Evolutionary conservation across 352 stramenopile species (phyloP), one percentile per base, ranked within the genome.

Genomic region (Phytophthora capsici): DNA sequence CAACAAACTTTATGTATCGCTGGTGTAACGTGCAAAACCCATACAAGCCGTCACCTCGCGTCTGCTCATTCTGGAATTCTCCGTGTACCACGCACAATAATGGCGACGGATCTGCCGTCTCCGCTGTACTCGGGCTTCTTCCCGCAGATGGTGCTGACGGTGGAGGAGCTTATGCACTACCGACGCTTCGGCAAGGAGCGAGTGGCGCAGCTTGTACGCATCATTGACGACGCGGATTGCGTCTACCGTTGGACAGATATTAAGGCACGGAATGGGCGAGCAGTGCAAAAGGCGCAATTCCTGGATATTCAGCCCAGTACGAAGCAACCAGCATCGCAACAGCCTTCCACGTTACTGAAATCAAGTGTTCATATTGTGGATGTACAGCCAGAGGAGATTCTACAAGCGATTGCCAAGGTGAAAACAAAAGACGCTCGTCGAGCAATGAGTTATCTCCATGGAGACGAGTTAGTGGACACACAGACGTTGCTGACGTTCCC

Each of bases 401-500:
- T 93, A 6, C 57, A 75, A 26, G 82, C 80, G 4, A 55, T 93
- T 43, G 84, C 84, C 17, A 77, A 77, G 19, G 52, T 73, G 40
- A 80, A 78, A 50, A 93, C 82, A 13, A 75, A 76, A 25, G 81
- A 90, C 19, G 74, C 80, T 6, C 73, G 84, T 50, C 78, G 80
- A 53, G 65, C 67, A 9, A 78, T 89, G 67, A 55, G 49, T 28
- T 86, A 82, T 25, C 38, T 93, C 13, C 78, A 90, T 50, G 69
- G 63, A 40, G 66, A 76, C 17, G 65, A 82, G 16, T 79, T 93
- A 16, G 22, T 89, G 12, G 84, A 93, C 47, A 77, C 78, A 22
- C 79, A 83, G 65, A 92, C 84, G 49, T 66, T 95, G 25, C 71
- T 91, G 59, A 88, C 80, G 55, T 91, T 95, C 50, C 78, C 78